Percentiles rank a stretch among this genome's conserved stretches.
phyloP scores from a whole-genome alignment of 1,284 basidiomycete species.

The Puccinia horiana region DNA sequence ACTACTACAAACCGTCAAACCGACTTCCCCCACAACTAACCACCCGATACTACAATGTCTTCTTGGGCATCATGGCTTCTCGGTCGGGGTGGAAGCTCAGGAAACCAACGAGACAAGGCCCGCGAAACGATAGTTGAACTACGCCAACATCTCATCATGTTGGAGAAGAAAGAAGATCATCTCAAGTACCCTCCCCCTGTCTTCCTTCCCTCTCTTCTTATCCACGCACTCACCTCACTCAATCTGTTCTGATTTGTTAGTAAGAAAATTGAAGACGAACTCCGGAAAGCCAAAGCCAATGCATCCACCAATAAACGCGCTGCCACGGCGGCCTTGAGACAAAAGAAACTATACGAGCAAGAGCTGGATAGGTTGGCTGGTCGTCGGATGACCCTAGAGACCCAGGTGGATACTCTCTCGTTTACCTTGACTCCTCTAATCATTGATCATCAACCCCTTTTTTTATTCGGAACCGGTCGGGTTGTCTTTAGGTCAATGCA shows the following conservation, averaged over 20 bases:
- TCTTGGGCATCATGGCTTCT: conserved; percentile 57
- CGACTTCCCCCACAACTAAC: neutral
- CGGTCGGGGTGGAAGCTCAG: conserved; percentile 57
- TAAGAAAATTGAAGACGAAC: conserved; percentile 95
- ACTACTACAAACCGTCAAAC: too few relatives aligned
- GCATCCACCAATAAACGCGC: conserved; percentile 88
- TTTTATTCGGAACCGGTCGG: neutral
- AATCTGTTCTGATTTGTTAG: neutral
- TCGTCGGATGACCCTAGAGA: conserved; percentile 87
- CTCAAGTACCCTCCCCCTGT: conserved; percentile 62
- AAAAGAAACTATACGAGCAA: conserved; percentile 87
- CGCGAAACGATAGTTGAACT: conserved; percentile 61
- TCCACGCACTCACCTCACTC: neutral
- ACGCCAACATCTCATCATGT: conserved; percentile 68
- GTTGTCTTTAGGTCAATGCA: conserved; percentile 71
- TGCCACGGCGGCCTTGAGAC: conserved; percentile 84
- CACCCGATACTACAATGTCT: conserved; percentile 54
- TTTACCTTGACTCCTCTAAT: neutral
- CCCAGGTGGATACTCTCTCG: conserved; percentile 65
- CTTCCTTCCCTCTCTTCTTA: neutral
- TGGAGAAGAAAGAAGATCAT: conserved; percentile 99
- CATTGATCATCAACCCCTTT: conserved; percentile 1
- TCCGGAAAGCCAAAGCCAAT: conserved; percentile 86
- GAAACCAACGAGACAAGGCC: conserved; percentile 56
- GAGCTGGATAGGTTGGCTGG: conserved; percentile 86